Evolutionary conservation across 2,329 filamentous ascomycete species (phyloP), one percentile per base, ranked within the genome.

Genomic region (Juglanconis sp.): DNA sequence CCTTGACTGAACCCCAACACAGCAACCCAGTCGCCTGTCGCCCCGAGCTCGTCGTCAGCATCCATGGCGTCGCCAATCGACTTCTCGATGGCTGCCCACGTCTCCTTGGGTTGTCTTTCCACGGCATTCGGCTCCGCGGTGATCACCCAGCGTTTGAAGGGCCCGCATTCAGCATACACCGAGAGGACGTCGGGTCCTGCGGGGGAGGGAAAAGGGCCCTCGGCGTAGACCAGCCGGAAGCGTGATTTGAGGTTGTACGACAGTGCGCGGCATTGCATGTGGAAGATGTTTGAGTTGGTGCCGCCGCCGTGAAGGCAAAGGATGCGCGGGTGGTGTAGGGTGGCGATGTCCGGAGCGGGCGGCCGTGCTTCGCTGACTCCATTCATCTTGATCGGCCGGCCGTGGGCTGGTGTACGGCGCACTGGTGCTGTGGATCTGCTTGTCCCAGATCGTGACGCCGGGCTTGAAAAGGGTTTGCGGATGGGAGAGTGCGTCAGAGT

Each of bases 261-360:
- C 57, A 84, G 66, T 64, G 76, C 76, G 63, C 90, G 88, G 66
- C 86, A 85, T 75, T 93, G 90, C 10, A 81, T 72, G 63, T 81
- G 77, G 76, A 92, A 92, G 71, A 92, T 84, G 46, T 79, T 70
- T n/a, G 81, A 86, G 68, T 89, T 92, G 65, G 87, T 86, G 63
- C 90, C 90, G 67, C 89, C 90, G 70, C 90, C 90, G 72, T 93
- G 90, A n/a, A 93, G 85, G 74, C 89, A 92, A 66, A 93, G 86
- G 66, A 93, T 85, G 61, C 89, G 87, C 3, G 89, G 89, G 34
- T 81, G 76, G 61, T 71, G 53, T 11, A 62, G 49, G 13, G 60
- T 62, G 1, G 53, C 40, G 5, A 44, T 51, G 44, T 57, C 44
- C 84, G 0, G 84, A 74, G 5, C 30, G 83, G 0, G 84, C 74